phyloP scores from a whole-genome alignment of 345 rosid species.

The Euclidium syriacum region DNA sequence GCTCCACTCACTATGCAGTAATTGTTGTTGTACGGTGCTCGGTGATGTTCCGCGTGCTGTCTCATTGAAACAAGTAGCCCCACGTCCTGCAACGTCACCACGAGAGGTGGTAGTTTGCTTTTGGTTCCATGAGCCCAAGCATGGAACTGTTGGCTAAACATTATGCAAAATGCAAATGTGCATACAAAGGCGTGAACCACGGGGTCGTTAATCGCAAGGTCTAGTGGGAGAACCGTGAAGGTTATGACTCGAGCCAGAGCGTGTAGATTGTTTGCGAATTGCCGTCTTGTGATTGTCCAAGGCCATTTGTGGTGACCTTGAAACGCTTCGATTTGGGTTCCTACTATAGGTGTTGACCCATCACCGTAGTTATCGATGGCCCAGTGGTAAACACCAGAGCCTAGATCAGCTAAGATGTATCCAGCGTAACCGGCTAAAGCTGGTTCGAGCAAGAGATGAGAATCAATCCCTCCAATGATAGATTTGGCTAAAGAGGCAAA shows the following conservation, averaged over 20 bases:
- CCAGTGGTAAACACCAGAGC: constrained; percentile 94
- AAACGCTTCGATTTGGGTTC: constrained; percentile 78
- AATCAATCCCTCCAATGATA: constrained; percentile 33
- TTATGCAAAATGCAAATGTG: constrained; percentile 57
- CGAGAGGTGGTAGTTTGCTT: constrained; percentile 66
- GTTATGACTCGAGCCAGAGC: constrained; percentile 56
- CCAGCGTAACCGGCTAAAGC: constrained; percentile 60
- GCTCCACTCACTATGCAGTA: constrained; percentile 88
- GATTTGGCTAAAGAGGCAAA: constrained; percentile 57
- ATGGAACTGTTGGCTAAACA: constrained; percentile 93
- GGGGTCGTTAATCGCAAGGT: constrained; percentile 45
- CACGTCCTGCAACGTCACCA: constrained; percentile 60
- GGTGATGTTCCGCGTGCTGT: constrained; percentile 70
- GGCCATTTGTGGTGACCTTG: constrained; percentile 96
- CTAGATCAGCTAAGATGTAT: constrained; percentile 71
- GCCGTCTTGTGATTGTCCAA: constrained; percentile 77
- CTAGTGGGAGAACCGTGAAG: constrained; percentile 55
- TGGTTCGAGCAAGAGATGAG: constrained; percentile 56
- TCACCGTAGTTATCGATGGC: constrained; percentile 86
- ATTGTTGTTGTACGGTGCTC: constrained; percentile 74
- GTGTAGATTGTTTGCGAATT: constrained; percentile 85
- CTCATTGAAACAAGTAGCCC: constrained; percentile 65
- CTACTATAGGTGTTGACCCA: constrained; percentile 61
- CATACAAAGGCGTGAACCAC: constrained; percentile 50
- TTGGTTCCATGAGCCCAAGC: constrained; percentile 95